Conservation (phyloP, 2,329 filamentous ascomycete species). For the Fusarium nematophilum region DNA sequence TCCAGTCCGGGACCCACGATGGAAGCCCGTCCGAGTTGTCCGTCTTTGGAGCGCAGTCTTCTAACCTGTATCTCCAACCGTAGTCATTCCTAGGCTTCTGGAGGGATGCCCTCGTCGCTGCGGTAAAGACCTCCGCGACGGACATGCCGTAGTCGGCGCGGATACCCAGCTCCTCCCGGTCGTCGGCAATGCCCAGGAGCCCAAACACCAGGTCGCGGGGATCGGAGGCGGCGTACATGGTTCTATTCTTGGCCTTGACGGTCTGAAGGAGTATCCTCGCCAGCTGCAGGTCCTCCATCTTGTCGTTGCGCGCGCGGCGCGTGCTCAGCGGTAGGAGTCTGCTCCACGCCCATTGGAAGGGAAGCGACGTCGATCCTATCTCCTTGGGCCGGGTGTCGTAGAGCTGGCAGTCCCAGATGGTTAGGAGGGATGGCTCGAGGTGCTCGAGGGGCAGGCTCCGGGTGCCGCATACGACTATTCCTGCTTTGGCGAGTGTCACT, state of each 20-base stretch:
- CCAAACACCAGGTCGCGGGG: constrained; percentile 35
- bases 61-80: background rate
- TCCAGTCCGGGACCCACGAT: constrained; percentile 16
- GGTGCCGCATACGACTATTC: background rate
- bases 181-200: constrained; percentile 21
- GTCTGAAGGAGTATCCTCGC: too few relatives aligned
- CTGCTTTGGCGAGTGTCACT: background rate
- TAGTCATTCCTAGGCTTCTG: background rate
- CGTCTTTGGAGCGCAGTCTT: background rate
- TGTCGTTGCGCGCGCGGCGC: too few relatives aligned
- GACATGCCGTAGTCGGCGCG: background rate
- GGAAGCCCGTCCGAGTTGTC: background rate
- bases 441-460: background rate
- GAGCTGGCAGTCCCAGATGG: background rate
- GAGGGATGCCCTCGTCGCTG: background rate
- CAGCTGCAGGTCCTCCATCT: too few relatives aligned
- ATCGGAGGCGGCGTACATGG: constrained; percentile 27
- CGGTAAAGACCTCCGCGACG: background rate
- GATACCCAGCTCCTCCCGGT: background rate
- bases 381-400: too few relatives aligned
- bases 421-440: background rate
- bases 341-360: too few relatives aligned
- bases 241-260: too few relatives aligned
- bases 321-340: too few relatives aligned
- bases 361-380: too few relatives aligned